Evolutionary conservation across 371 early-diverging fungal genomes (phyloP), one percentile per base, ranked within the genome.

Genomic region (Parasitella parasitica): DNA sequence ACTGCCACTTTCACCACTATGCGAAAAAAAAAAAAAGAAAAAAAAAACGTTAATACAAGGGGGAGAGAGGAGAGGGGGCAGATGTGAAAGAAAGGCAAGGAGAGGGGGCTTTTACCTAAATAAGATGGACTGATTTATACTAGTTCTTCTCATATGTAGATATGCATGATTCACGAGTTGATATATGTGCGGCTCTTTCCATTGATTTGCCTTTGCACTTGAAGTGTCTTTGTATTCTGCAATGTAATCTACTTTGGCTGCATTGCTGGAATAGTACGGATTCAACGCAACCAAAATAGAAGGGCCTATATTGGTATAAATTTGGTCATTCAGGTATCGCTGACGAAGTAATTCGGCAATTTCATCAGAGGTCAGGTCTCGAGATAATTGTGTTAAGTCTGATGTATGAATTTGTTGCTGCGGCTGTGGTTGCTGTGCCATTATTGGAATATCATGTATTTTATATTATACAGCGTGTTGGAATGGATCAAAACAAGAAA

Each of bases 1-100:
- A 54, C 92, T 87, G 32, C 90, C 95, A 34, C 89, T 79, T 64
- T 94, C 94, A 46, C 97, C 97, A 71, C 93, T 93, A 82, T 55
- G 54, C n/a, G n/a, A n/a, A n/a, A n/a, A n/a, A 22, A 15, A 8
- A 8, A 48, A 13, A 18, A 18, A 7, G 16, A 8, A 18, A 18
- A 18, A 18, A 18, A 18, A 41, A 20, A 18, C 20, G 9, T 32
- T 41, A 41, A n/a, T 41, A 18, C 41, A n/a, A 41, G 39, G 36
- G 49, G 28, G 28, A 36, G 37, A 50, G 16, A 18, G n/a, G 46
- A 36, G 16, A n/a, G 48, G 36, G 56, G 4, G 20, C 12, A 35
- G 16, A n/a, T 12, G 39, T 54, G 26, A 46, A 41, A 39, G 50
- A 37, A 24, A 13, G 49, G 11, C 22, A 18, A 48, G 54, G 46